Evolutionary conservation across 106 monocot genomes (phyloP).

Genomic region (Gastrodia elata): DNA sequence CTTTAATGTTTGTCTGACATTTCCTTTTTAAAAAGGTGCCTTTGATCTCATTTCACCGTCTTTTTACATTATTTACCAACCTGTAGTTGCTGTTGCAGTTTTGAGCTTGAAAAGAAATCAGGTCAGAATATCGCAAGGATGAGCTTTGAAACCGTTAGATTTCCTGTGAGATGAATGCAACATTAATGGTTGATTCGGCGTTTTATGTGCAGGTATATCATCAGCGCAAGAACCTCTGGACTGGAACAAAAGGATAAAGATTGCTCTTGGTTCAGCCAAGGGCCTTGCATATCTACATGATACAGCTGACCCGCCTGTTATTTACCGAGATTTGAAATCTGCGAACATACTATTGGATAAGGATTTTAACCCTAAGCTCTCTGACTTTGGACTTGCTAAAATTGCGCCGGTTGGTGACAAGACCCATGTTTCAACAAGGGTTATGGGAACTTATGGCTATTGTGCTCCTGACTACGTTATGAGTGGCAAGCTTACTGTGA

Average conservation of each 20-base stretch:
- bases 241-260: constrained; percentile 1
- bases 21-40: too few relatives aligned
- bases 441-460: constrained; percentile 7
- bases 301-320: constrained; percentile 1
- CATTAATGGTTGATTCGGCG: background rate
- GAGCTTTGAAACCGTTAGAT: too few relatives aligned
- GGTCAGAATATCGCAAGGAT: too few relatives aligned
- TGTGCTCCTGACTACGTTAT: constrained; percentile 9
- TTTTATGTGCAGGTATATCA: background rate
- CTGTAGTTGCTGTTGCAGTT: too few relatives aligned
- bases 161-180: too few relatives aligned
- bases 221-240: background rate
- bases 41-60: too few relatives aligned
- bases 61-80: too few relatives aligned
- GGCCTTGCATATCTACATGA: constrained; percentile 5
- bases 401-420: constrained; percentile 4
- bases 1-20: too few relatives aligned
- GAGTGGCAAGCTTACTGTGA: constrained; percentile 7
- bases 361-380: constrained; percentile 4
- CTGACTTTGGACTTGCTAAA: constrained; percentile 5
- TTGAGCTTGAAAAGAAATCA: too few relatives aligned
- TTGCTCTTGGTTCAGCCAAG: constrained; percentile 1
- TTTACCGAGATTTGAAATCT: constrained; percentile 4
- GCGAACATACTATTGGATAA: constrained; percentile 7
- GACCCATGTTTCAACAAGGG: constrained; percentile 6